Base-by-base conservation (phyloP, 2,329 filamentous ascomycete species). In the Macrophomina tecta region DNA sequence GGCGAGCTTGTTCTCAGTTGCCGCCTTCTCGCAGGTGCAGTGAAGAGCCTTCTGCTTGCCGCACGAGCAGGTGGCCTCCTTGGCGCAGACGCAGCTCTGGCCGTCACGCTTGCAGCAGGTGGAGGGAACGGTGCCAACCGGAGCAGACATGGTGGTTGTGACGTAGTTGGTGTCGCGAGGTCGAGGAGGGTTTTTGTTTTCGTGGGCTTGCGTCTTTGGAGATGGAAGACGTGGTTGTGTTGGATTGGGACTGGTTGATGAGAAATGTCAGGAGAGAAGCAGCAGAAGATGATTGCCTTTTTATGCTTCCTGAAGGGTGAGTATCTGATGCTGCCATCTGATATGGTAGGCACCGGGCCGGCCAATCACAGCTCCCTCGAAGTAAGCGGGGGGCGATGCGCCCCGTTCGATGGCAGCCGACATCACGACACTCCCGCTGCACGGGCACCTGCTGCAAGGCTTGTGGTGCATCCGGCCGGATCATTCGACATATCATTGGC, bases 1-100 rank as follows among this genome's bases (percentile, higher is more conserved):
- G 6, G 83, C 79, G 66, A 92, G 77, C 48, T 82, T 81, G 84
- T 97, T 97, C 85, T 97, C 94, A 16, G 83, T 80, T 4, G 85
- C 70, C 4, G 93, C 86, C 80, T 92, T 94, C 74, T 88, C 88
- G 83, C 94, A 97, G 69, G 84, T 91, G 87, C 94, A 98, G 78
- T 94, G 85, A 58, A 97, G 88, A 60, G 94, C 94, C 4, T 89
- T 87, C 77, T 95, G 87, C 84, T 97, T 89, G 76, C 94, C 94
- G 79, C 94, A 98, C 16, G 92, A 96, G 87, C 93, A 97, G 69
- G 80, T 87, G 69, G 87, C 86, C 72, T 88, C 85, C 64, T 83
- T 80, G 46, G 85, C 84, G 73, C 85, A 87, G 71, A 85, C 83
- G 73, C 87, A 89, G 73, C 82, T 79, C 72, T 81, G 82, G 70